Evolutionary conservation across 768 basidiomycete species (phyloP), one percentile per base, ranked within the genome.

Genomic region (Agrocybe chaxingu): DNA sequence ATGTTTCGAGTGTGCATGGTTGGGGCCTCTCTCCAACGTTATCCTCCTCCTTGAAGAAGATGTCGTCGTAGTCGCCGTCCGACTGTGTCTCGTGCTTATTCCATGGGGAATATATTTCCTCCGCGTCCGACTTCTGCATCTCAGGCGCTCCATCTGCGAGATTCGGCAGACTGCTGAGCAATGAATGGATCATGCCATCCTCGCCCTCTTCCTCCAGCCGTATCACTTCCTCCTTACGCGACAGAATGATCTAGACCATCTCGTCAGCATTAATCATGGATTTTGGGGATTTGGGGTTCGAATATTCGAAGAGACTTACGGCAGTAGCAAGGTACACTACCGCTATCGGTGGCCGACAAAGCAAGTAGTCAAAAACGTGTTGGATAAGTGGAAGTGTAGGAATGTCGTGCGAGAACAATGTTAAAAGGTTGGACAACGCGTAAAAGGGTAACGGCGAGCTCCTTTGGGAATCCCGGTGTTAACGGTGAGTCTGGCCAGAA

Each of bases 351-450:
- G 91, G 91, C 33, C 93, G 78, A 55, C 83, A 81, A 9, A 98
- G 70, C 8, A 97, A 69, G 62, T 85, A 98, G 67, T 98, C 94
- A 66, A 96, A 98, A 42, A 93, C 81, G 55, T 93, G 87, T 63
- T 96, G 93, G 24, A 93, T 88, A 35, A 94, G 82, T 4, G 87
- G 79, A n/a, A 96, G 77, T 2, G 89, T 89, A 7, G 94, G 91
- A 50, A 93, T 78, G 58, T 97, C 93, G 65, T 98, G 94, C 8
- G 94, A 84, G 70, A 98, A 93, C 30, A 96, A 78, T 0, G 93
- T 96, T 32, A 98, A 73, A 31, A 97, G 80, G 68, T 93, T 90
- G 3, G 92, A 90, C 12, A 98, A 78, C 0, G 93, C 90, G 63
- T 87, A 91, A 62, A 92, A 96, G 0, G 94, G 94, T 1, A 95